These are phyloP conservation scores for Adansonia rubrostipa DNA, from an alignment of 441 rosid genomes.

Conservation along the genomic window DNA sequence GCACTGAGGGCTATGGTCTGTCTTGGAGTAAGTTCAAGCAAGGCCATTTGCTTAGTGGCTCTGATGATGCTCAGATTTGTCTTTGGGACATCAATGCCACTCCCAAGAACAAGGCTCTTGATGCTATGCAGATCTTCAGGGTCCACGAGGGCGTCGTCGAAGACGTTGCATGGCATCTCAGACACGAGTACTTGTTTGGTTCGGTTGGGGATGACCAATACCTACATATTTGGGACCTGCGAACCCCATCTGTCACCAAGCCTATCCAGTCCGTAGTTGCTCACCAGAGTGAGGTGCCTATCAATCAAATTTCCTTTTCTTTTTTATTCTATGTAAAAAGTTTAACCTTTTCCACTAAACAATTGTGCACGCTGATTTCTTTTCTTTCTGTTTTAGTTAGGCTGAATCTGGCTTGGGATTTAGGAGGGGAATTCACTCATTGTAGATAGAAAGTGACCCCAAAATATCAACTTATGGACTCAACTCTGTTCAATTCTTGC, in stretches of 20 bases:
- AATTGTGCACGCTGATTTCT: neutral
- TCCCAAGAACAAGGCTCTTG: slow-evolving; percentile 77
- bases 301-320: neutral
- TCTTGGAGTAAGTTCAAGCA: slow-evolving; percentile 94
- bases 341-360: neutral
- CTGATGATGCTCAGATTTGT: slow-evolving; percentile 97
- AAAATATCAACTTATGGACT: neutral
- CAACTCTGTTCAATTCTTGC: neutral
- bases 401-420: neutral
- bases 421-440: neutral
- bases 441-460: neutral
- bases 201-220: slow-evolving; percentile 96
- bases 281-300: slow-evolving; percentile 84
- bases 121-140: slow-evolving; percentile 82
- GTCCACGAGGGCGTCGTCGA: slow-evolving; percentile 97
- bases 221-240: slow-evolving; percentile 87
- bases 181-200: slow-evolving; percentile 93
- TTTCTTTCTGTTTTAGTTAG: neutral
- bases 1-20: slow-evolving; percentile 92
- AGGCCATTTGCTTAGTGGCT: slow-evolving; percentile 92
- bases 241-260: slow-evolving; percentile 66
- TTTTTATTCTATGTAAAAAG: neutral
- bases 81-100: slow-evolving; percentile 85
- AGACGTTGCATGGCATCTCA: slow-evolving; percentile 97
- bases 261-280: slow-evolving; percentile 89